Conservation (phyloP, 768 basidiomycete genomes). For the Tubosaeta sp. region DNA sequence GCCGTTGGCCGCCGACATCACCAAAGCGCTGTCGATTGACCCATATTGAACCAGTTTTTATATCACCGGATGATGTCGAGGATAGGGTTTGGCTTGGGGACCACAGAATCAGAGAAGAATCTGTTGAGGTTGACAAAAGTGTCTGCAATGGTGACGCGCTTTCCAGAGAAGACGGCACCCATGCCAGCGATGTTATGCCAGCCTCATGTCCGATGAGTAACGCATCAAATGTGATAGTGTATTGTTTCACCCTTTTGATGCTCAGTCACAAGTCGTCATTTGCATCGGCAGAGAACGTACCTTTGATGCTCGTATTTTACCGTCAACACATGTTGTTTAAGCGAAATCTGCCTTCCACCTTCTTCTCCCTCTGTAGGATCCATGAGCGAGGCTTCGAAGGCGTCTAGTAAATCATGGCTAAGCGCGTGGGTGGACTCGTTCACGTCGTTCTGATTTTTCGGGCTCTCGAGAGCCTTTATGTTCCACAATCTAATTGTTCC, state of each 20-base stretch:
- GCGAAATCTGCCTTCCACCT: constrained; percentile 80
- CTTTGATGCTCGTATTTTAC: constrained; percentile 43
- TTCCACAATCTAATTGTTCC: constrained; percentile 92
- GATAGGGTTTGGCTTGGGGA: constrained; percentile 58
- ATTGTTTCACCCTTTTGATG: constrained; percentile 43
- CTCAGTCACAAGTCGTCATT: neutral
- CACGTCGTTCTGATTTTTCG: constrained; percentile 9
- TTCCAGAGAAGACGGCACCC: constrained; percentile 50
- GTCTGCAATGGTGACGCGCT: constrained; percentile 35
- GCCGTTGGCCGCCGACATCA: constrained; percentile 85
- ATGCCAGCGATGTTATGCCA: constrained; percentile 83
- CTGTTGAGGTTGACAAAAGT: constrained; percentile 89
- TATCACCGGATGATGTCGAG: constrained; percentile 32
- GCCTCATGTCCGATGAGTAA: constrained; percentile 96
- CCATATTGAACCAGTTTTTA: constrained; percentile 67
- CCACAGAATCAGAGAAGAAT: constrained; percentile 96
- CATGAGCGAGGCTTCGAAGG: constrained; percentile 79
- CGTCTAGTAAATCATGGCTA: constrained; percentile 77
- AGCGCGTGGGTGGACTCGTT: constrained; percentile 29
- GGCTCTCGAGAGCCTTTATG: constrained; percentile 48
- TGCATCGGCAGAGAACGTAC: constrained; percentile 5
- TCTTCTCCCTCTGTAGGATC: constrained; percentile 70
- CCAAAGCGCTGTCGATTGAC: constrained; percentile 89
- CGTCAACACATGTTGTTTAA: constrained; percentile 78
- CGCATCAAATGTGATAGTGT: constrained; percentile 87